Percentiles rank a stretch among this genome's conserved stretches.
phyloP scores from a whole-genome alignment of 495 filamentous ascomycete genomes.

The Immersiella caudata region DNA sequence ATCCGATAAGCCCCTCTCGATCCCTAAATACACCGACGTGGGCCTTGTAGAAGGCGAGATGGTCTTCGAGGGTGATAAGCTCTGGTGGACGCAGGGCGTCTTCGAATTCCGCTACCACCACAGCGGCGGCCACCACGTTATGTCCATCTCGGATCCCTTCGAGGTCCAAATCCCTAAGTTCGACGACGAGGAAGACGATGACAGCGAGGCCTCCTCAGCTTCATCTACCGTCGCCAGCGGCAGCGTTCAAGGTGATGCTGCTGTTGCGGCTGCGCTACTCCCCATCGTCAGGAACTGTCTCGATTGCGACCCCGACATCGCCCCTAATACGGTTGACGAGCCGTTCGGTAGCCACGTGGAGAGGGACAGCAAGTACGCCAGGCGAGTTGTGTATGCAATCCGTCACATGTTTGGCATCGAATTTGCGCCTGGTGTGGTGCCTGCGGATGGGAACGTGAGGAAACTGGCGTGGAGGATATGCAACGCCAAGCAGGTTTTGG shows the following conservation, averaged over 20 bases:
- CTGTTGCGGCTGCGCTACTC: slow-evolving; percentile 76
- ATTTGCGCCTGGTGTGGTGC: slow-evolving; percentile 89
- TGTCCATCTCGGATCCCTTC: slow-evolving; percentile 93
- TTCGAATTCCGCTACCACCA: slow-evolving; percentile 99
- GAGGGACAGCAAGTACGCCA: slow-evolving; percentile 83
- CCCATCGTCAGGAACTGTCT: slow-evolving; percentile 89
- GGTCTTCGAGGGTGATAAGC: slow-evolving; percentile 87
- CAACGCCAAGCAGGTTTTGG: slow-evolving; percentile 92
- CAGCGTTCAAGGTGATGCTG: slow-evolving; percentile 33
- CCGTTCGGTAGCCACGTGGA: slow-evolving; percentile 81
- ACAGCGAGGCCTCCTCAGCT: slow-evolving; percentile 36
- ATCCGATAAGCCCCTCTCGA: slow-evolving; percentile 58
- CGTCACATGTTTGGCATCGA: slow-evolving; percentile 98
- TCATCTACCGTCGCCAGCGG: neutral
- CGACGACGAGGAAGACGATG: slow-evolving; percentile 66
- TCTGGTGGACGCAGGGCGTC: slow-evolving; percentile 94
- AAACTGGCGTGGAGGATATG: slow-evolving; percentile 95
- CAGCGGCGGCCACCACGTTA: slow-evolving; percentile 89
- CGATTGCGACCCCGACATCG: slow-evolving; percentile 88
- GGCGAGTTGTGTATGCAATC: slow-evolving; percentile 88
- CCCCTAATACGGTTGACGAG: slow-evolving; percentile 78
- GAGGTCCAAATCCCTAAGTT: slow-evolving; percentile 82
- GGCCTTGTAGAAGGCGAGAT: slow-evolving; percentile 74
- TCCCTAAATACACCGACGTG: slow-evolving; percentile 51
- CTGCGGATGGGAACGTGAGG: slow-evolving; percentile 86